phyloP scores from a whole-genome alignment of 331 rosid species.

The Malus hybrid region DNA sequence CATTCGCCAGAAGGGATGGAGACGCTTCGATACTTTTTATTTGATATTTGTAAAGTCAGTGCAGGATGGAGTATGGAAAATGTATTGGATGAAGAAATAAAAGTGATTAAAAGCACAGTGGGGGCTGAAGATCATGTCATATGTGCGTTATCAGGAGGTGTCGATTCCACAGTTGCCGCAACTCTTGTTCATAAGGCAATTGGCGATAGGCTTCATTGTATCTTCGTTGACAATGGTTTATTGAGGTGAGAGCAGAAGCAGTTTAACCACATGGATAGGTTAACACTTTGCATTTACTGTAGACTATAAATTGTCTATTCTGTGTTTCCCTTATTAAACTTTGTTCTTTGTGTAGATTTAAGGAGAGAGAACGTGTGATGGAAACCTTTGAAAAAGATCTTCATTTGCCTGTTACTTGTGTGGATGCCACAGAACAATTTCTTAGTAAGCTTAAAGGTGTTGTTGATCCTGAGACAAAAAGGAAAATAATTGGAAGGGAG shows the following conservation, averaged over 20 bases:
- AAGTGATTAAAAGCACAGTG: slow-evolving; percentile 53
- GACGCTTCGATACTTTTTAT: slow-evolving; percentile 53
- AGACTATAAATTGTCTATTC: not conserved
- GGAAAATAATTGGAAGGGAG: slow-evolving; percentile 90
- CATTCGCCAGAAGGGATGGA: slow-evolving; percentile 92
- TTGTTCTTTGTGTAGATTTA: slow-evolving; percentile 40
- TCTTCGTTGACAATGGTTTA: slow-evolving; percentile 91
- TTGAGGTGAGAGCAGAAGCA: slow-evolving; percentile 46
- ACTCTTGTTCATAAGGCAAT: slow-evolving; percentile 86
- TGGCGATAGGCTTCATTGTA: slow-evolving; percentile 90
- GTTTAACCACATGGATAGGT: not conserved
- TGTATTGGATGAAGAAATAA: slow-evolving; percentile 72
- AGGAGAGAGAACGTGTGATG: slow-evolving; percentile 89
- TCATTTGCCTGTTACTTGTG: slow-evolving; percentile 79
- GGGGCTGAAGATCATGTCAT: slow-evolving; percentile 68
- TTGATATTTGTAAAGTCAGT: slow-evolving; percentile 60
- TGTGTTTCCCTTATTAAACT: not conserved
- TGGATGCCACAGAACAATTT: slow-evolving; percentile 65
- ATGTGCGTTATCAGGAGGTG: slow-evolving; percentile 95
- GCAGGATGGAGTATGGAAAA: slow-evolving; percentile 92
- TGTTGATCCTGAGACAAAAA: slow-evolving; percentile 78
- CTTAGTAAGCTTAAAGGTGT: slow-evolving; percentile 76
- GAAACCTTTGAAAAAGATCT: slow-evolving; percentile 84
- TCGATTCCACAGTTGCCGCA: slow-evolving; percentile 97
- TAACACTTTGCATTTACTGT: not conserved